Evolutionary conservation across 768 basidiomycete species (phyloP).

Genomic region (Serendipita sp.): DNA sequence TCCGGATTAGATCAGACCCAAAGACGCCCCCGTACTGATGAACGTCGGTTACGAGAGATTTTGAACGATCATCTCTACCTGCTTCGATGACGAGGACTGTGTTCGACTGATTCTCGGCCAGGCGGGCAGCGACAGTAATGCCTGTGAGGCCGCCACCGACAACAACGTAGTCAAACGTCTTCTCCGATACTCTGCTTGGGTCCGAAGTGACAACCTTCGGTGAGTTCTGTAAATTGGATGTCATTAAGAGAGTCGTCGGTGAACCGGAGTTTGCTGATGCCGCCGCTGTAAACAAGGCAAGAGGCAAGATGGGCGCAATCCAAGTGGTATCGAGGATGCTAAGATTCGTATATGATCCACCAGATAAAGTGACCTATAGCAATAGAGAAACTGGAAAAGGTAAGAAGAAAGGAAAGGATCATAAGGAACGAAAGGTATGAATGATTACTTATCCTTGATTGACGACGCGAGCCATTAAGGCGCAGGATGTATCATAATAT

Average conservation of each 20-base stretch:
- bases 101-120: conserved; percentile 14
- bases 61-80: conserved; percentile 10
- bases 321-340: too few relatives aligned
- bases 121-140: conserved; percentile 14
- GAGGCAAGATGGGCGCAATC: too few relatives aligned
- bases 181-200: background rate
- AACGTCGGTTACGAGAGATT: conserved; percentile 28
- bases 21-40: conserved; percentile 29
- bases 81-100: conserved; percentile 17
- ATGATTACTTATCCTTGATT: too few relatives aligned
- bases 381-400: too few relatives aligned
- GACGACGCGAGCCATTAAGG: too few relatives aligned
- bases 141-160: conserved; percentile 24
- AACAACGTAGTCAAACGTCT: conserved; percentile 19
- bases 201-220: conserved; percentile 2
- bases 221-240: background rate
- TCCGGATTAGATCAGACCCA: conserved; percentile 29
- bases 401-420: too few relatives aligned
- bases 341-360: too few relatives aligned
- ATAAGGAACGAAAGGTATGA: too few relatives aligned
- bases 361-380: too few relatives aligned
- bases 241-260: background rate
- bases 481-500: too few relatives aligned
- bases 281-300: too few relatives aligned
- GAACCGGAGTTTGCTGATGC: too few relatives aligned